Conservation (phyloP, 2,329 filamentous ascomycete species). For the Venturia pyrina region DNA sequence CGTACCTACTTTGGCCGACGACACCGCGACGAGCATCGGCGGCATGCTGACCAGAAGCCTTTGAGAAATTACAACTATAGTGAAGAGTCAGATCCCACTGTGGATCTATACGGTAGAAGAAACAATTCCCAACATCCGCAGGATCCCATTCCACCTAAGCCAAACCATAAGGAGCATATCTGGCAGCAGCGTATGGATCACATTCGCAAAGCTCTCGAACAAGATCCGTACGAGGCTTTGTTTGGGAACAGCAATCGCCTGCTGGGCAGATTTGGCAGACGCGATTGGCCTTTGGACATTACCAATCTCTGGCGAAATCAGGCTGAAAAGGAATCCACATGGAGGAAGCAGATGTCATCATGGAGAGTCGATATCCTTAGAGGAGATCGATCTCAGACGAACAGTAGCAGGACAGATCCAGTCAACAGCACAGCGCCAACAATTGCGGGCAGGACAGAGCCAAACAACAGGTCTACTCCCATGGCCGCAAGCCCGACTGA, state of each 20-base stretch:
- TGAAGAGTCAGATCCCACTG: not conserved
- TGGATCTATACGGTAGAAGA: not conserved
- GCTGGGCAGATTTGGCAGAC: constrained; percentile 6
- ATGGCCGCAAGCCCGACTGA: not conserved
- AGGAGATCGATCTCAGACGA: not conserved
- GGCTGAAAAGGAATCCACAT: not conserved
- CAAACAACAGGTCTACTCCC: not conserved
- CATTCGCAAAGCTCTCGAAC: not conserved
- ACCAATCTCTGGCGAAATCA: constrained; percentile 6
- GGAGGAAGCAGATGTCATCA: not conserved
- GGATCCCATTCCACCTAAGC: not conserved
- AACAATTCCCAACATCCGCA: not conserved
- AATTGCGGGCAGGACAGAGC: not conserved
- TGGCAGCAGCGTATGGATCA: constrained; percentile 9
- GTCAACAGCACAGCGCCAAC: not conserved
- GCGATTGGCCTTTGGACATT: not conserved
- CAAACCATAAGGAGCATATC: not conserved
- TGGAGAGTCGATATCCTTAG: not conserved
- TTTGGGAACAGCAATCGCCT: constrained; percentile 11
- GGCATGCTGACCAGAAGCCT: not conserved
- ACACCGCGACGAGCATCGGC: not conserved
- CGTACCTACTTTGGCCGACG: not conserved
- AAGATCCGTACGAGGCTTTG: constrained; percentile 13
- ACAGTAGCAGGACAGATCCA: not conserved
- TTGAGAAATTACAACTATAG: not conserved